Conservation (phyloP, 1,284 basidiomycete species). For the Caloboletus firmus region DNA sequence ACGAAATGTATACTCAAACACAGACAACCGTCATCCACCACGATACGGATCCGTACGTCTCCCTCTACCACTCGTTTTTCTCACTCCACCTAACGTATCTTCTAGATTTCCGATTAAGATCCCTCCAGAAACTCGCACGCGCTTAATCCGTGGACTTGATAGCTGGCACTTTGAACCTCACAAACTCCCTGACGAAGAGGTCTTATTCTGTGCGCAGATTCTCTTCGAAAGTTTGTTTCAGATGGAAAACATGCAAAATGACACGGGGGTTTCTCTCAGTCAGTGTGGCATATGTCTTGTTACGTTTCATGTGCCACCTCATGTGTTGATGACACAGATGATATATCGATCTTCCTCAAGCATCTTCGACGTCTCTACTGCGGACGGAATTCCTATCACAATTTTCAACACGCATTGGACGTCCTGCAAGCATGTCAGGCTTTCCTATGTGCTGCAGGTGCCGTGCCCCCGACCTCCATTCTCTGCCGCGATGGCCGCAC, state of each 20-base stretch:
- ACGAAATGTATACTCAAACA: slow-evolving; percentile 81
- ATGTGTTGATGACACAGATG: slow-evolving; percentile 44
- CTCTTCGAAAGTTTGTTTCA: slow-evolving; percentile 74
- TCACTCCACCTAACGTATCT: slow-evolving; percentile 27
- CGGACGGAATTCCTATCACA: slow-evolving; percentile 90
- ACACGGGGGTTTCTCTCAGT: slow-evolving; percentile 67
- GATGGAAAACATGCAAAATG: slow-evolving; percentile 71
- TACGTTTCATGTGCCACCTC: slow-evolving; percentile 23
- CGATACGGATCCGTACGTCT: slow-evolving; percentile 44
- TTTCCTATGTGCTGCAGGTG: slow-evolving; percentile 74
- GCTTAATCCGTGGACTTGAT: slow-evolving; percentile 66
- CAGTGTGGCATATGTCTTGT: slow-evolving; percentile 37
- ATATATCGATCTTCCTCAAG: slow-evolving; percentile 73
- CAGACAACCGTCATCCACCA: slow-evolving; percentile 67
- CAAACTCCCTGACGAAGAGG: slow-evolving; percentile 73
- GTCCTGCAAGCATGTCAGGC: slow-evolving; percentile 90
- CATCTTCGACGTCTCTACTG: slow-evolving; percentile 87
- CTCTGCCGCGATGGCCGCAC: slow-evolving; percentile 41
- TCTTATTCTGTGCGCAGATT: slow-evolving; percentile 77
- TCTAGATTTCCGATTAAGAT: slow-evolving; percentile 36
- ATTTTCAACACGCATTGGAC: slow-evolving; percentile 92
- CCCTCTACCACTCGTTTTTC: slow-evolving; percentile 17
- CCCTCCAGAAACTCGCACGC: slow-evolving; percentile 43
- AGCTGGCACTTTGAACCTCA: slow-evolving; percentile 89
- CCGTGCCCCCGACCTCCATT: slow-evolving; percentile 74